phyloP scores from a whole-genome alignment of 1,284 basidiomycete species.

The Boletus mariae region DNA sequence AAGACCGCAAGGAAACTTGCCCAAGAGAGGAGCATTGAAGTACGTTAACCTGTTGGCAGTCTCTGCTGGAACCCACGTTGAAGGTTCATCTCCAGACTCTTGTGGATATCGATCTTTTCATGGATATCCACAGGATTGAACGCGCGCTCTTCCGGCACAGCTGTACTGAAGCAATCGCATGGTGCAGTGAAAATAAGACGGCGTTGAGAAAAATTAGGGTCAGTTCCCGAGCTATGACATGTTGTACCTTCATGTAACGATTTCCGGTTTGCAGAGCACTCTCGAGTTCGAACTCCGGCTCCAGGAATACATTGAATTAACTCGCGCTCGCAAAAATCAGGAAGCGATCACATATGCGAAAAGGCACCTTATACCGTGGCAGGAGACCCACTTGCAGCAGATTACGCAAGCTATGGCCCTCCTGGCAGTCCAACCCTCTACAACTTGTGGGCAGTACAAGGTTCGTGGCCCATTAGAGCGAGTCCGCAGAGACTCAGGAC shows the following conservation, averaged over 20 bases:
- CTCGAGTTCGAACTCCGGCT: slow-evolving; percentile 94
- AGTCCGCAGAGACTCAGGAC: slow-evolving; percentile 13
- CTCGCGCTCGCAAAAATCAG: slow-evolving; percentile 58
- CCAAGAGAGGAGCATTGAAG: slow-evolving; percentile 69
- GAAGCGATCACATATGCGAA: slow-evolving; percentile 85
- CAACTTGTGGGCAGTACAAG: slow-evolving; percentile 68
- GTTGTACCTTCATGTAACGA: slow-evolving; percentile 10
- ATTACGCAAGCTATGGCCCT: slow-evolving; percentile 77
- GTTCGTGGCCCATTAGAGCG: slow-evolving; percentile 34
- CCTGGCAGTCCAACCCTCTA: slow-evolving; percentile 68
- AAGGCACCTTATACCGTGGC: slow-evolving; percentile 83
- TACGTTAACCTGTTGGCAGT: slow-evolving; percentile 32
- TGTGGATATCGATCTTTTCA: slow-evolving; percentile 90
- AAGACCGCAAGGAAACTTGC: slow-evolving; percentile 68
- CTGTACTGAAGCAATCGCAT: slow-evolving; percentile 84
- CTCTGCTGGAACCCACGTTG: slow-evolving; percentile 21
- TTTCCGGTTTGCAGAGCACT: slow-evolving; percentile 61
- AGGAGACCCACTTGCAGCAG: slow-evolving; percentile 72
- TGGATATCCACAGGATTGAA: slow-evolving; percentile 84
- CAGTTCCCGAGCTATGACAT: slow-evolving; percentile 22
- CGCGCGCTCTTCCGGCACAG: slow-evolving; percentile 71
- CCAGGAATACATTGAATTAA: slow-evolving; percentile 95
- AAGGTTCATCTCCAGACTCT: slow-evolving; percentile 46
- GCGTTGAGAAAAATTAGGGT: slow-evolving; percentile 90
- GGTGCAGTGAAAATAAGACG: slow-evolving; percentile 96